A percentile compares a stretch with the other conserved stretches of the same genome.
Conservation (phyloP, 306 rosid species). For the Luffa acutangula region DNA sequence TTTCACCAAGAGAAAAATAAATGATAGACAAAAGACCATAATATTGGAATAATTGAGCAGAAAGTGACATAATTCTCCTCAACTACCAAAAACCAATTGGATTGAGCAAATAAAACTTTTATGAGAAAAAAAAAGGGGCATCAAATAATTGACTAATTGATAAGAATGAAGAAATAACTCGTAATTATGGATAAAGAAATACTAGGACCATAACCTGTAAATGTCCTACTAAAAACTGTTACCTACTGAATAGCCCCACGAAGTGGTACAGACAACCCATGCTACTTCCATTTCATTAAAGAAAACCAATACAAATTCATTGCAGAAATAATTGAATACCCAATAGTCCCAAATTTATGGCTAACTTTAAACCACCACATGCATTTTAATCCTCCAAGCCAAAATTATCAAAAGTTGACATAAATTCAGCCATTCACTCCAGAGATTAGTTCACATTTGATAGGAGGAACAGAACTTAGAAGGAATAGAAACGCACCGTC, state of each 20-base stretch:
- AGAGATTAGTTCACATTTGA: not conserved
- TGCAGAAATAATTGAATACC: constrained; percentile 7
- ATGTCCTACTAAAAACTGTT: constrained; percentile 34
- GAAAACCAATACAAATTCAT: not conserved
- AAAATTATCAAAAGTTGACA: not conserved
- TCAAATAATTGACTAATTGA: not conserved
- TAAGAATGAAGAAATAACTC: not conserved
- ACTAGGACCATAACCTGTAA: not conserved
- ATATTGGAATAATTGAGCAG: not conserved
- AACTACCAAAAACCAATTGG: not conserved
- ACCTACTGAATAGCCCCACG: constrained; percentile 18
- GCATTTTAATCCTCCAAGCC: not conserved
- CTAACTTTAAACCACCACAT: constrained; percentile 3
- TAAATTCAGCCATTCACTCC: not conserved
- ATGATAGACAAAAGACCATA: not conserved
- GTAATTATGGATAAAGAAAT: not conserved
- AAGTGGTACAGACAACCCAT: constrained; percentile 14
- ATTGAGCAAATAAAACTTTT: not conserved
- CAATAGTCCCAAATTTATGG: not conserved
- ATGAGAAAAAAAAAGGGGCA: not conserved
- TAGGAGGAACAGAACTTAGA: not conserved
- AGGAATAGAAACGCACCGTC: constrained; percentile 45
- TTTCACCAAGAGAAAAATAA: not conserved
- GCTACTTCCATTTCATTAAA: constrained; percentile 23
- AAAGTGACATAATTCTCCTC: not conserved